Base-by-base conservation (phyloP, 192 early-diverging fungal species). In the Endogone sp. region DNA sequence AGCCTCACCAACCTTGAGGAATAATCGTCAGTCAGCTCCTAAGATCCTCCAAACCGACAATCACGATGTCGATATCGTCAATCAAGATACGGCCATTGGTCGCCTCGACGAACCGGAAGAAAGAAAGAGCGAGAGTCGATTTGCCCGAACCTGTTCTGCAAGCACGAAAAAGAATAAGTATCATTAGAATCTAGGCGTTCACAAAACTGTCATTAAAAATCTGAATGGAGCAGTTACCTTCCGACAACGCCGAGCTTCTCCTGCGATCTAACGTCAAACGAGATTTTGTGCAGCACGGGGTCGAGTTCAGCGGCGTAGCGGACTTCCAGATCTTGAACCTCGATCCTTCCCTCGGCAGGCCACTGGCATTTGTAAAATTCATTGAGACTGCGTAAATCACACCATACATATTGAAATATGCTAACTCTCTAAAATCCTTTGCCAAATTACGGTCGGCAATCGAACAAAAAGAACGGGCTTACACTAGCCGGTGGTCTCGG, bases 231-330 rank as follows among this genome's bases (percentile, higher is more conserved):
- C 1, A 49, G 16, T 6, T 49, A 49, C 37, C 37, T 71, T 13
- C 96, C 95, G 16, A 96, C 94, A n/a, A 98, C 89, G n/a, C 95
- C 96, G 77, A 98, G 93, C 74, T 94, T 96, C 74, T 86, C 85
- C 27, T 76, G 4, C 37, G 4, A 44, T 44, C 37, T 8, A 44
- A 44, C 4, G 37, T 44, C 44, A 61, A 96, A 85, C 3, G 85
- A 85, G 28, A 99, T 77, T 23, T 80, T 74, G 60, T 88, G 91
- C 16, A 98, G 81, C 2, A 97, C 95, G 4, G 86, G 89, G 20
- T 83, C 81, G 9, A 76, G 60, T 10, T 88, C 88, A 29, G 87
- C 83, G 2, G 89, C 85, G 66, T 99, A 98, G 63, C 88, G 85
- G 65, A 96, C 81, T 4, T 85, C 79, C 8, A 99, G 77, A 58